These are phyloP conservation scores for Diplodia intermedia DNA, from an alignment of 2,329 filamentous ascomycete species.

Conservation along the genomic window DNA sequence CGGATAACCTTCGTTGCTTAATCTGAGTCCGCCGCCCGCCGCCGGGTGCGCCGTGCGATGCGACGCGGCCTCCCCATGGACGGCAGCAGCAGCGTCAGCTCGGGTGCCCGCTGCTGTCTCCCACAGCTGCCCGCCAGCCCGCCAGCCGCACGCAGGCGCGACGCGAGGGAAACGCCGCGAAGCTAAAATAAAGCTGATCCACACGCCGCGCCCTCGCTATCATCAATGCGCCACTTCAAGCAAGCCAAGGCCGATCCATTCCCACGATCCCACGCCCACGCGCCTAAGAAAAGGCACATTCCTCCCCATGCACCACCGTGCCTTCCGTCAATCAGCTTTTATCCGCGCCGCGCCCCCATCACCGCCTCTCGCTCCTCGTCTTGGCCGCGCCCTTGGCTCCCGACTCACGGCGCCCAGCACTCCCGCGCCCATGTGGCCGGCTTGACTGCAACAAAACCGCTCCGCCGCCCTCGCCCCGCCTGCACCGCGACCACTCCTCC, in stretches of 20 bases:
- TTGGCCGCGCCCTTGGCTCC: constrained; percentile 22
- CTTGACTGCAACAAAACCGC: constrained; percentile 17
- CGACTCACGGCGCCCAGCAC: constrained; percentile 4
- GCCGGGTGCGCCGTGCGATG: not conserved
- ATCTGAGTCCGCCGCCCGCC: constrained; percentile 14
- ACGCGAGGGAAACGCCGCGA: constrained; percentile 28
- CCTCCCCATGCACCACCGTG: constrained; percentile 22
- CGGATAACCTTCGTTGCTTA: constrained; percentile 20
- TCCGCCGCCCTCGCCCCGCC: not conserved
- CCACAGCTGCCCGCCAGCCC: no score
- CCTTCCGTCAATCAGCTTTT: constrained; percentile 21
- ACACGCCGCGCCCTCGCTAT: constrained; percentile 28
- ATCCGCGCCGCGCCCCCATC: constrained; percentile 27
- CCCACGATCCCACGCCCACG: constrained; percentile 32
- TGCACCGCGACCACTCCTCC: no score
- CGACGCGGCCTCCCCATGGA: not conserved
- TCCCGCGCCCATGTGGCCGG: constrained; percentile 15
- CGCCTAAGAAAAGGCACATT: constrained; percentile 33
- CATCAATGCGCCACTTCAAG: constrained; percentile 32
- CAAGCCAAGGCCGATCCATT: constrained; percentile 34
- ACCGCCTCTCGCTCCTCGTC: constrained; percentile 21
- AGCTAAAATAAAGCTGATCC: constrained; percentile 32
- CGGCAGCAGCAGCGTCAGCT: constrained; percentile 6
- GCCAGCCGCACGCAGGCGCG: constrained; percentile 18
- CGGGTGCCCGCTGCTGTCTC: not conserved